Evolutionary conservation across 2,329 filamentous ascomycete species (phyloP).

Genomic region (Fusarium neocosmosporiellum): DNA sequence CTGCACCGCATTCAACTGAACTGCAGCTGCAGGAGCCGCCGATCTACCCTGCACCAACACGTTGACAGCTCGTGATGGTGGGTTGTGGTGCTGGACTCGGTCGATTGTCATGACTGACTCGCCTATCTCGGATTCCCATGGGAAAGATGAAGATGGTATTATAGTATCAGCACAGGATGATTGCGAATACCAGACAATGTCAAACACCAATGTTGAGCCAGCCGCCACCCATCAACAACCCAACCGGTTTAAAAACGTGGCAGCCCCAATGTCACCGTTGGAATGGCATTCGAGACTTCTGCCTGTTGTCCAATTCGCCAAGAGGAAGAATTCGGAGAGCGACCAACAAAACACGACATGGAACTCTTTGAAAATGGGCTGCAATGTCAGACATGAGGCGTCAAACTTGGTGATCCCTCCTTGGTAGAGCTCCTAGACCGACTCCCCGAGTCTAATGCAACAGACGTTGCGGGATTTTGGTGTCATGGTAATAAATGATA

Average conservation of each 20-base stretch:
- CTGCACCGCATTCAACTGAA: constrained; percentile 3
- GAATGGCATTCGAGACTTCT: constrained; percentile 24
- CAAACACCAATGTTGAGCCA: not conserved
- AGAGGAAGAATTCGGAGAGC: not conserved
- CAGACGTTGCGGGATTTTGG: constrained; percentile 33
- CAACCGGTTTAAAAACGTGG: constrained; percentile 2
- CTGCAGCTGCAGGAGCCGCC: constrained; percentile 7
- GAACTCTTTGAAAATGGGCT: not conserved
- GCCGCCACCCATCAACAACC: not conserved
- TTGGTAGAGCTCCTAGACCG: constrained; percentile 2
- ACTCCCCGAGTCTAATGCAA: constrained; percentile 2
- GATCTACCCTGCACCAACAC: constrained; percentile 30
- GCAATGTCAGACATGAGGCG: constrained; percentile 7
- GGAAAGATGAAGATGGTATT: not conserved
- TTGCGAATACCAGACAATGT: not conserved
- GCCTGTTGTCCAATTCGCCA: not conserved
- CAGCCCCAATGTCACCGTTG: constrained; percentile 3
- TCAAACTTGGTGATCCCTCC: constrained; percentile 8
- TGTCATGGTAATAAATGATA: not conserved
- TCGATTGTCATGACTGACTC: not conserved
- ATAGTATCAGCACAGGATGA: not conserved
- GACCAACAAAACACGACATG: not conserved
- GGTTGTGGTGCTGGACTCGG: constrained; percentile 4
- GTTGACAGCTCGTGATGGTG: constrained; percentile 6
- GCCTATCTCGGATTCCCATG: not conserved